These are phyloP conservation scores for Lodderomyces orthopsilosis DNA, from an alignment of 1,139 yeast genomes.

Conservation along the genomic window DNA sequence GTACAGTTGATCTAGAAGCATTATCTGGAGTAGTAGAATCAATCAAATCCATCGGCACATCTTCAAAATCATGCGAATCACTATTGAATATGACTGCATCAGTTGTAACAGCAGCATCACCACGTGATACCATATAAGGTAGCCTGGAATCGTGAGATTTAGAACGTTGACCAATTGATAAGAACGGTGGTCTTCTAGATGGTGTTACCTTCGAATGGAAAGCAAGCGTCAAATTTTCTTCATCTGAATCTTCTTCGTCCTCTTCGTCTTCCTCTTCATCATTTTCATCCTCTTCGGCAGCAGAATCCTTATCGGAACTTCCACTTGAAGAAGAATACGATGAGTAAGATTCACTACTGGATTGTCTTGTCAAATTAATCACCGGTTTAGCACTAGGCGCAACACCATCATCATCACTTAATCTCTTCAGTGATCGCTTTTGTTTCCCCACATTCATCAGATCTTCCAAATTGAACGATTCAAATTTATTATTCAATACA, in stretches of 20 bases:
- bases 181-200: conserved; percentile 35
- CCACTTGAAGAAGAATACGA: conserved; percentile 14
- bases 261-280: conserved; percentile 20
- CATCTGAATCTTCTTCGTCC: conserved; percentile 33
- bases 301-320: conserved; percentile 9
- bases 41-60: conserved; percentile 41
- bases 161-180: conserved; percentile 35
- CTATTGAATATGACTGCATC: conserved; percentile 25
- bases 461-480: conserved; percentile 34
- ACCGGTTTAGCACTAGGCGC: conserved; percentile 16
- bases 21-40: conserved; percentile 19
- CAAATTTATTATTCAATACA: conserved; percentile 32
- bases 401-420: conserved; percentile 18
- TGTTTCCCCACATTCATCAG: conserved; percentile 31
- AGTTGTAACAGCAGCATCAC: conserved; percentile 21
- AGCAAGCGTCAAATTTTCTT: conserved; percentile 51
- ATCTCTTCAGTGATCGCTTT: conserved; percentile 8
- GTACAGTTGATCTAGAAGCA: neutral
- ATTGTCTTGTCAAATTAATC: neutral
- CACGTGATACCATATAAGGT: conserved; percentile 19
- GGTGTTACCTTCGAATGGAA: conserved; percentile 44
- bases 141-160: conserved; percentile 46
- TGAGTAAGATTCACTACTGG: conserved; percentile 8
- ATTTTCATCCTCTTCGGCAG: conserved; percentile 11
- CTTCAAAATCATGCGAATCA: conserved; percentile 39